Conservation (phyloP, 768 basidiomycete genomes). For the Cystofilobasidium macerans region DNA sequence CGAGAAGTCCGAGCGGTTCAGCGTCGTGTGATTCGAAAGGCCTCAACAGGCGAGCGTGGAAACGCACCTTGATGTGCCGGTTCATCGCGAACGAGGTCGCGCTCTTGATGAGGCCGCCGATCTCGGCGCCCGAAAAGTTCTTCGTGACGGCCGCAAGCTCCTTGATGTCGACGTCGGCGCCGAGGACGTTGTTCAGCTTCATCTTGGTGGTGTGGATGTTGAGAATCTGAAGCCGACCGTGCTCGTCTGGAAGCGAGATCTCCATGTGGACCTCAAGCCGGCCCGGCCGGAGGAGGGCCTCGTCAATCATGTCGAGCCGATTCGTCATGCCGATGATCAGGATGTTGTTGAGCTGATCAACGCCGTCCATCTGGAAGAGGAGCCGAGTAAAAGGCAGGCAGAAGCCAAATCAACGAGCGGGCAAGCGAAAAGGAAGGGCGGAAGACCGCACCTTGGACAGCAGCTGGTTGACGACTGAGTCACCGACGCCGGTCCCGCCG, state of each 20-base stretch:
- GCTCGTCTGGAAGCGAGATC: constrained; percentile 90
- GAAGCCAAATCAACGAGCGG: no score
- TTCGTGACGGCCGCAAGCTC: constrained; percentile 79
- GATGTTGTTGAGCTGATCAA: constrained; percentile 96
- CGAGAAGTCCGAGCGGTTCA: no score
- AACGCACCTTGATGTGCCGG: constrained; percentile 72
- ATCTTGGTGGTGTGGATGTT: constrained; percentile 92
- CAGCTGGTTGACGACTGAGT: constrained; percentile 95
- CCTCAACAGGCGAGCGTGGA: not conserved
- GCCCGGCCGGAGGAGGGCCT: constrained; percentile 89
- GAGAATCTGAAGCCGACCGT: constrained; percentile 84
- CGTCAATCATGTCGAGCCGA: constrained; percentile 95
- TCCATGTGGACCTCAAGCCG: constrained; percentile 99
- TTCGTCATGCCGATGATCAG: constrained; percentile 99
- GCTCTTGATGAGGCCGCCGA: constrained; percentile 89
- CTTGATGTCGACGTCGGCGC: constrained; percentile 62
- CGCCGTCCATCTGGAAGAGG: constrained; percentile 83
- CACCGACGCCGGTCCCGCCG: constrained; percentile 91
- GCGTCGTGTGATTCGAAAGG: not conserved
- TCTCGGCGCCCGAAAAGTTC: constrained; percentile 97
- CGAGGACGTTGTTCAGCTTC: constrained; percentile 84
- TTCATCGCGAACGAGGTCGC: constrained; percentile 98
- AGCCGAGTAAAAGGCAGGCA: not conserved
- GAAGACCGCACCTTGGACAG: constrained; percentile 65
- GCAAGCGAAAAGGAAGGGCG: no score